Evolutionary conservation across 305 asterid genomes (phyloP), one percentile per base, ranked within the genome.

Genomic region (Stenogyne calaminthoides): DNA sequence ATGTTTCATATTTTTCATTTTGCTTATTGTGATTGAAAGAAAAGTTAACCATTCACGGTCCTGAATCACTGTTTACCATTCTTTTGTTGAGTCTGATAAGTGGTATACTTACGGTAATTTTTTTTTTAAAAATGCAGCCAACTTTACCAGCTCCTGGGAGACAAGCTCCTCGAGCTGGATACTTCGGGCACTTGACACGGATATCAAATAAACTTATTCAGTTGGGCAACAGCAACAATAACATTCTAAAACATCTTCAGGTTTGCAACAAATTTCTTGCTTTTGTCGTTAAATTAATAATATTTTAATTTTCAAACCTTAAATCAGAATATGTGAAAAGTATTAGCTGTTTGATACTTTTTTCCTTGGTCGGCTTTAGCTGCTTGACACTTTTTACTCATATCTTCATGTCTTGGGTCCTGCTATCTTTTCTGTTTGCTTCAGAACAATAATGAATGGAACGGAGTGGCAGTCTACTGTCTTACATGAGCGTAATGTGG

Each of bases 151-250:
- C 86, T 39, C 57, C 84, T 40, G 89, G 92, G 55, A 84, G 80
- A 75, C 51, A 54, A 67, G 84, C 91, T 55, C 88, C 94, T 64
- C 90, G 89, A 69, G 89, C 91, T 14, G 98, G 98, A 73, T 88
- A 90, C 73, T 74, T 92, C 49, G 98, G 98, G 37, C 98, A 92
- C 82, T 68, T 92, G 73, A 92, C 97, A 6, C 86, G 97, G 72
- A 87, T 92, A 75, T 87, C 96, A 47, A 90, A 92, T 81, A 92
- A 90, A 81, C 81, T 92, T 58, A 74, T 84, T 78, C 98, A 90
- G 77, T 65, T 90, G 87, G 94, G 86, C 37, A 84, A 75, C 77
- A 82, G 62, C 75, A 90, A 88, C 59, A 72, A 67, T 67, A 56
- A 61, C 74, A 61, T 92, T 67, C 87, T 78, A 70, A 72, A 80